phyloP scores from a whole-genome alignment of 371 early-diverging fungal species.

The Mucor racemosus region DNA sequence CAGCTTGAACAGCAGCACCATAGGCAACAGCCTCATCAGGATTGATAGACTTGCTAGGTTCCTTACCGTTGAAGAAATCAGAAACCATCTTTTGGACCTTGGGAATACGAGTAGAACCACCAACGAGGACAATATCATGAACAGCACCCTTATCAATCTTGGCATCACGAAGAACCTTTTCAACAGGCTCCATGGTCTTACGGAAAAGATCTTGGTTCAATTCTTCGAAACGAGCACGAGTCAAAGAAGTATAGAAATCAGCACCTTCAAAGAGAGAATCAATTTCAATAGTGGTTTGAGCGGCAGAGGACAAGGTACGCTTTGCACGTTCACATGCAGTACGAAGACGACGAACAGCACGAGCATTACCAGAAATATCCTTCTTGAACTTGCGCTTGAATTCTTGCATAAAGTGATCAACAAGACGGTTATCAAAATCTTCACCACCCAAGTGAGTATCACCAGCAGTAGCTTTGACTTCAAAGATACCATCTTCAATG shows the following conservation, averaged over 20 bases:
- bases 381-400: constrained; percentile 82
- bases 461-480: constrained; percentile 93
- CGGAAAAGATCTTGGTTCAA: constrained; percentile 88
- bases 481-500: constrained; percentile 93
- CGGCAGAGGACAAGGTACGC: constrained; percentile 88
- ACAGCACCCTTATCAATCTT: constrained; percentile 90
- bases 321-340: constrained; percentile 96
- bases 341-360: constrained; percentile 88
- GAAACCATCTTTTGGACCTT: constrained; percentile 97
- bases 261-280: constrained; percentile 88
- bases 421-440: constrained; percentile 92
- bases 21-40: constrained; percentile 98
- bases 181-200: constrained; percentile 81
- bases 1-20: constrained; percentile 97
- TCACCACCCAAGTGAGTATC: constrained; percentile 97
- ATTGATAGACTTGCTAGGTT: constrained; percentile 93
- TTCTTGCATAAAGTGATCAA: constrained; percentile 76
- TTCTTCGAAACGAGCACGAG: constrained; percentile 93
- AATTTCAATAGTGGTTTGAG: constrained; percentile 83
- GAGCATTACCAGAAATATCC: constrained; percentile 79
- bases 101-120: constrained; percentile 99
- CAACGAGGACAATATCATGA: constrained; percentile 97
- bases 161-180: constrained; percentile 85
- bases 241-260: constrained; percentile 86
- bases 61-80: constrained; percentile 95